A percentile compares a stretch with the other conserved stretches of the same genome.
Evolutionary conservation across 371 early-diverging fungal species (phyloP).

Genomic region (Pancytospora philotis): DNA sequence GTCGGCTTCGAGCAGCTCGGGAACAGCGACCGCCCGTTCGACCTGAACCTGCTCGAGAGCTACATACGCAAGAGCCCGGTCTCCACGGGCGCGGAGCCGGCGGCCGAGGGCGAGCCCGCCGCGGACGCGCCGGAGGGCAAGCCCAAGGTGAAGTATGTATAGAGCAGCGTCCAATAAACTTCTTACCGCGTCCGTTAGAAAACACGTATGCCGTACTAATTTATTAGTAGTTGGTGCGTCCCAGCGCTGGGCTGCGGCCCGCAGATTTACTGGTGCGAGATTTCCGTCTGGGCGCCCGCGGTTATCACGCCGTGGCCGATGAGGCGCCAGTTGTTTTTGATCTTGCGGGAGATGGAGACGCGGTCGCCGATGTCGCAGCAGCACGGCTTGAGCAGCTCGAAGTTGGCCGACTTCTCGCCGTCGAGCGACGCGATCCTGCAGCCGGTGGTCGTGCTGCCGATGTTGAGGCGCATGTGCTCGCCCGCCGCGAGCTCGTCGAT

Average conservation of each 20-base stretch:
- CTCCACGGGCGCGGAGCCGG: no score
- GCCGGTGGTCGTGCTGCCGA: slow-evolving; percentile 94
- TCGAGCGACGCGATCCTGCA: slow-evolving; percentile 78
- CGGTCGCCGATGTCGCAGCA: slow-evolving; percentile 95
- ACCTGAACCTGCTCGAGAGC: not conserved
- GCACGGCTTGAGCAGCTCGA: slow-evolving; percentile 78
- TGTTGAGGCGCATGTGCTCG: slow-evolving; percentile 90
- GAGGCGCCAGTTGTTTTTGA: slow-evolving; percentile 85
- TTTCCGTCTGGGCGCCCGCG: slow-evolving; percentile 20
- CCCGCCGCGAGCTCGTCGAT: slow-evolving; percentile 72
- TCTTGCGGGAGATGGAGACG: slow-evolving; percentile 88
- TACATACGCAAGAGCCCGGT: not conserved
- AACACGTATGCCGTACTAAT: no score
- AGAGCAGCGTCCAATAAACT: no score
- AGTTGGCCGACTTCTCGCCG: slow-evolving; percentile 68
- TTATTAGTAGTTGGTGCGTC: no score
- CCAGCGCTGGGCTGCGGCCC: no score
- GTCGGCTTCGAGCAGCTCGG: slow-evolving; percentile 59
- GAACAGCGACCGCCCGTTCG: slow-evolving; percentile 8
- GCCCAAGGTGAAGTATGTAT: no score
- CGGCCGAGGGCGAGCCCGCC: no score
- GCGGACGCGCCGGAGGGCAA: no score
- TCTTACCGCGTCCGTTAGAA: no score
- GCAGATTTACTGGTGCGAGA: no score
- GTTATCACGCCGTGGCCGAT: slow-evolving; percentile 55